These are phyloP conservation scores for Schoenoplectus tabernaemontani DNA, from an alignment of 202 grass and related monocot species.

Conservation along the genomic window DNA sequence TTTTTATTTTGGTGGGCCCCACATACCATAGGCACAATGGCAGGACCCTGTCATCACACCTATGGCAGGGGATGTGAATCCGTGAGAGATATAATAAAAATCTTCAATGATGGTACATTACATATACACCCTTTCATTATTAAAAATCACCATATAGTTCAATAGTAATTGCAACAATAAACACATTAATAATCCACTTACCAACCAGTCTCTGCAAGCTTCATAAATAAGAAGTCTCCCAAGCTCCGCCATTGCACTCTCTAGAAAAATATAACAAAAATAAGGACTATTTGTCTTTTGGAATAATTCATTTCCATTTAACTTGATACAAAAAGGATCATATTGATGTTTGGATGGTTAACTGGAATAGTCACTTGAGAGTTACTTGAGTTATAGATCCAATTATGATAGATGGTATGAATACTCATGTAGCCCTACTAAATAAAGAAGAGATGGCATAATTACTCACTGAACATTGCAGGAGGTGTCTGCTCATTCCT, in stretches of 20 bases:
- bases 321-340: neutral
- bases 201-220: slow-evolving; percentile 24
- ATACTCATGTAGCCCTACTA: neutral
- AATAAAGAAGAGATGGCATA: slow-evolving; percentile 4
- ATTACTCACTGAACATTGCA: slow-evolving; percentile 73
- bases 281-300: neutral
- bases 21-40: too few relatives aligned
- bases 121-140: neutral
- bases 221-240: slow-evolving; percentile 93
- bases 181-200: neutral
- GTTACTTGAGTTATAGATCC: neutral
- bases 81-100: neutral
- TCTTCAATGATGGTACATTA: neutral
- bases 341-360: neutral
- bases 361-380: neutral
- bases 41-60: too few relatives aligned
- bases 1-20: too few relatives aligned
- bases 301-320: slow-evolving; percentile 1
- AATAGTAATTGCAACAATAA: neutral
- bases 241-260: slow-evolving; percentile 93
- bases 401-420: neutral
- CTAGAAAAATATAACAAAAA: slow-evolving; percentile 29
- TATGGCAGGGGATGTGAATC: too few relatives aligned
- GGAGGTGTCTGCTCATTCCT: slow-evolving; percentile 94
- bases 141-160: neutral